phyloP scores from a whole-genome alignment of 495 filamentous ascomycete genomes.

The Penicillium maclennaniae region DNA sequence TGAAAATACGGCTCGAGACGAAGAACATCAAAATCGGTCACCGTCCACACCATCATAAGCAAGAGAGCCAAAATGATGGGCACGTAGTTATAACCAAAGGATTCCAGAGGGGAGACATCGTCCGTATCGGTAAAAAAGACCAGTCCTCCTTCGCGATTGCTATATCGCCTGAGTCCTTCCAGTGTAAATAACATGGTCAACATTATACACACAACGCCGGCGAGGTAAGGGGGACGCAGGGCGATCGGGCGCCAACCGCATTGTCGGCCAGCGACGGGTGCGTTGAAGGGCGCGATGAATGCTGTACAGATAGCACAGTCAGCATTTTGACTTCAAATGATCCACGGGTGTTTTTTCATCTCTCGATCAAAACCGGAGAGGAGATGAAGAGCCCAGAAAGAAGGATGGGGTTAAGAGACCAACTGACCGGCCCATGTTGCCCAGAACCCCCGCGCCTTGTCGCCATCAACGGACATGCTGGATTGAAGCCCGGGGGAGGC shows the following conservation, averaged over 20 bases:
- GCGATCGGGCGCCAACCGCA: slow-evolving; percentile 38
- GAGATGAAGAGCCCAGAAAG: background rate
- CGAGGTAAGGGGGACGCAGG: slow-evolving; percentile 33
- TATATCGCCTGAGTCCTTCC: slow-evolving; percentile 36
- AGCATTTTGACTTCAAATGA: background rate
- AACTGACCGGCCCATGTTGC: slow-evolving; percentile 19
- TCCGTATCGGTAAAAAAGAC: slow-evolving; percentile 33
- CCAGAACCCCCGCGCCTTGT: slow-evolving; percentile 10
- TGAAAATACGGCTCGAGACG: slow-evolving; percentile 43
- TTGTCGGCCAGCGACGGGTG: slow-evolving; percentile 1
- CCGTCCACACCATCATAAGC: slow-evolving; percentile 36
- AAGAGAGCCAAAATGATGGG: slow-evolving; percentile 36
- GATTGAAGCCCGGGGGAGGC: slow-evolving; percentile 15
- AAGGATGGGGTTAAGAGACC: background rate
- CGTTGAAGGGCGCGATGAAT: slow-evolving; percentile 18
- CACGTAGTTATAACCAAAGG: slow-evolving; percentile 39
- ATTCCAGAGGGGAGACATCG: slow-evolving; percentile 29
- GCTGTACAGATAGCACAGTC: slow-evolving; percentile 1
- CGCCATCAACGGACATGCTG: slow-evolving; percentile 22
- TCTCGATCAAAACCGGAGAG: too few relatives aligned
- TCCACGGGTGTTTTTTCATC: too few relatives aligned
- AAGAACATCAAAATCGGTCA: slow-evolving; percentile 41
- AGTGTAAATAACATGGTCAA: slow-evolving; percentile 23
- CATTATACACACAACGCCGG: slow-evolving; percentile 25
- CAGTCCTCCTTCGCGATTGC: slow-evolving; percentile 29